Evolutionary conservation across 202 grass and related monocot genomes (phyloP), one percentile per base, ranked within the genome.

Genomic region (Alloteropsis angusta): DNA sequence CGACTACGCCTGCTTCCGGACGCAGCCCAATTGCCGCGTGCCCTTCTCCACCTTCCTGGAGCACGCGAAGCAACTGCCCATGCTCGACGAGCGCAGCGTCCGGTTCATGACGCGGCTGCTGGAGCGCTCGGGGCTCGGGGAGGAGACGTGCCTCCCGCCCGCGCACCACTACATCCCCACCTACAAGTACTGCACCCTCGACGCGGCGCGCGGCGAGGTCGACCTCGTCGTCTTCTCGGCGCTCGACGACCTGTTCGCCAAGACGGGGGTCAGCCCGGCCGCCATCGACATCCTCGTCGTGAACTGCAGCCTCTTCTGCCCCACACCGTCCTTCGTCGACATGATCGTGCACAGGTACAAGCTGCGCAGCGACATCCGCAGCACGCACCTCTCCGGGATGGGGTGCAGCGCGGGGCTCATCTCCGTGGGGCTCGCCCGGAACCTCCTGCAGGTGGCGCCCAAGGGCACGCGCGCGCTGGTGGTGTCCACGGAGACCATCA

Each of bases 1-100:
- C 0, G 94, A 97, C 64, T 93, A 93, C 55, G 85, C 91, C 4
- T 91, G 94, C 82, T 97, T 97, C 85, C 82, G 85, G 72, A 88
- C 94, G 36, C 19, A 30, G 17, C 2, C 37, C 12, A 82, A 64
- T 75, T 92, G 78, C 72, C 91, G 94, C 18, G 87, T 97, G 6
- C 94, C 94, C 0, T 93, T 90, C 87, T 61, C 91, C 23, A 83
- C 84, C 14, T 97, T 93, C 83, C 49, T 97, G 3, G 94, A 97
- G 87, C 88, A 97, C 71, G 79, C 84, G 2, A 83, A 65, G 55
- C 86, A 91, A 25, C 1, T 86, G 16, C 84, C 88, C 9, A 62
- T 48, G 28, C 75, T 88, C 12, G 53, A 91, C 61, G 91, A 93
- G 60, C 85, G 74, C 74, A 93, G 88, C 76, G 71, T 97, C 9